phyloP scores from a whole-genome alignment of 106 monocot species.

The Dioscorea dumetorum region DNA sequence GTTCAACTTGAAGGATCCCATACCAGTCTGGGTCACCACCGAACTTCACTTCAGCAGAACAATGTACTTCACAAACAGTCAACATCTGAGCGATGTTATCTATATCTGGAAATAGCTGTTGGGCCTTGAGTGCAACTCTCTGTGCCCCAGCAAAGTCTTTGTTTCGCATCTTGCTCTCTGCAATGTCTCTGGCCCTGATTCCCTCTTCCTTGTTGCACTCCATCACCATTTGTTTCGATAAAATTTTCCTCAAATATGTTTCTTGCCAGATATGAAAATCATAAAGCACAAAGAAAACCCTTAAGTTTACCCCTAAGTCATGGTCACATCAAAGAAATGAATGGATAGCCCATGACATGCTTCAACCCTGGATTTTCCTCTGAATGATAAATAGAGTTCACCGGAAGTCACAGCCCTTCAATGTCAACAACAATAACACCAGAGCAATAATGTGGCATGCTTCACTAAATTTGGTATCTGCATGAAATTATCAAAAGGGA shows the following conservation, averaged over 20 bases:
- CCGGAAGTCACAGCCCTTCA: no score
- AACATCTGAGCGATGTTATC: slow-evolving; percentile 65
- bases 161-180: slow-evolving; percentile 60
- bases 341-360: no score
- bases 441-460: no score
- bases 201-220: slow-evolving; percentile 88
- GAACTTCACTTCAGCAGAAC: slow-evolving; percentile 40
- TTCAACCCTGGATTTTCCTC: no score
- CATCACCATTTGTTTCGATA: slow-evolving; percentile 21
- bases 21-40: slow-evolving; percentile 74
- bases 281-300: no score
- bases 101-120: slow-evolving; percentile 58
- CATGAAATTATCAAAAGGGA: no score
- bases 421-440: no score
- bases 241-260: background rate
- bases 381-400: no score
- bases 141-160: slow-evolving; percentile 62
- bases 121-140: slow-evolving; percentile 57
- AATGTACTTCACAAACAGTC: slow-evolving; percentile 84
- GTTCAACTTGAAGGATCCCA: slow-evolving; percentile 75
- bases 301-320: no score
- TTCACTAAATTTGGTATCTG: no score
- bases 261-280: no score
- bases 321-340: no score
- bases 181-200: slow-evolving; percentile 43